Evolutionary conservation across 1,284 basidiomycete genomes (phyloP).

Genomic region (Prillingera fragicola): DNA sequence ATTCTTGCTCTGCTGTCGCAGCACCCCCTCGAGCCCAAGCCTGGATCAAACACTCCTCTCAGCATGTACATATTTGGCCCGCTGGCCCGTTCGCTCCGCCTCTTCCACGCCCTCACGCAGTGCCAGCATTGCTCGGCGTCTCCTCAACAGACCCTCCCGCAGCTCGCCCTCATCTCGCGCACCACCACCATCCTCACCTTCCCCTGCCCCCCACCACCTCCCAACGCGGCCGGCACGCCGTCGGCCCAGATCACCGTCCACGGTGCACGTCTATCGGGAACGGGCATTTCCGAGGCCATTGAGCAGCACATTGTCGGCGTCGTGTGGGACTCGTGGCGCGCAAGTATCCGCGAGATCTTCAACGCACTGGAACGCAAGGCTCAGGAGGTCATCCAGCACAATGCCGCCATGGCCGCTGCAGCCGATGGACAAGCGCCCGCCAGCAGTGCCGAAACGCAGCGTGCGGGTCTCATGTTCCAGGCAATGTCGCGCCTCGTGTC

Average conservation of each 20-base stretch:
- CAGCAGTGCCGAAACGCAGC: slow-evolving; percentile 39
- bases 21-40: slow-evolving; percentile 43
- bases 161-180: slow-evolving; percentile 44
- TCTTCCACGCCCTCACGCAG: slow-evolving; percentile 36
- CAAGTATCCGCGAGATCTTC: slow-evolving; percentile 44
- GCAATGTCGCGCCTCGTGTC: slow-evolving; percentile 42
- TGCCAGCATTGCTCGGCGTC: slow-evolving; percentile 38
- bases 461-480: slow-evolving; percentile 46
- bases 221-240: slow-evolving; percentile 32
- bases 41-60: slow-evolving; percentile 41
- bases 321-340: slow-evolving; percentile 47
- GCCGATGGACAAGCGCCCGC: slow-evolving; percentile 9
- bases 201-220: slow-evolving; percentile 36
- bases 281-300: slow-evolving; percentile 45
- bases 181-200: slow-evolving; percentile 46
- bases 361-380: slow-evolving; percentile 41
- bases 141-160: slow-evolving; percentile 47
- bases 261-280: slow-evolving; percentile 41
- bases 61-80: slow-evolving; percentile 40
- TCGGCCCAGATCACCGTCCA: slow-evolving; percentile 43
- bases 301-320: slow-evolving; percentile 48
- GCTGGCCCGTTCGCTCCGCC: slow-evolving; percentile 36
- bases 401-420: slow-evolving; percentile 15
- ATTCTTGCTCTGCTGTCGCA: slow-evolving; percentile 37
- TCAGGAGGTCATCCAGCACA: slow-evolving; percentile 40